These are phyloP conservation scores for Blakeslea trispora DNA, from an alignment of 371 early-diverging fungal genomes.

Conservation along the genomic window DNA sequence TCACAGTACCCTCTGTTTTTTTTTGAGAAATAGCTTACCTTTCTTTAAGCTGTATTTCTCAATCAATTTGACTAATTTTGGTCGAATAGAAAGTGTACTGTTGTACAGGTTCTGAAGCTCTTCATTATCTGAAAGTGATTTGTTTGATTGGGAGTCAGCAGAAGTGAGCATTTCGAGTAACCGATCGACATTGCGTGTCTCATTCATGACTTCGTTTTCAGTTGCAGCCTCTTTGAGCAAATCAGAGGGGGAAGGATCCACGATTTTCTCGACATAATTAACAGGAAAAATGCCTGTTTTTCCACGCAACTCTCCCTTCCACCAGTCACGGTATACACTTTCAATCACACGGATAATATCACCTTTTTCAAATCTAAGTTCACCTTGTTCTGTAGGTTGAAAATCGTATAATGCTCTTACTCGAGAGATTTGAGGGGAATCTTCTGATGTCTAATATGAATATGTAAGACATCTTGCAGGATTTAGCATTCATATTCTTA, in stretches of 20 bases:
- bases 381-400: slow-evolving; percentile 79
- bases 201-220: slow-evolving; percentile 73
- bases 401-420: slow-evolving; percentile 89
- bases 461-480: no score
- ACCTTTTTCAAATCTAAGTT: slow-evolving; percentile 77
- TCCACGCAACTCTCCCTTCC: slow-evolving; percentile 81
- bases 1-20: no score
- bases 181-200: slow-evolving; percentile 76
- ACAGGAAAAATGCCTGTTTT: slow-evolving; percentile 85
- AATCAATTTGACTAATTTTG: slow-evolving; percentile 77
- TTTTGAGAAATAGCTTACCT: slow-evolving; percentile 59
- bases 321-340: slow-evolving; percentile 89
- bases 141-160: slow-evolving; percentile 72
- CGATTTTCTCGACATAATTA: slow-evolving; percentile 78
- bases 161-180: slow-evolving; percentile 73
- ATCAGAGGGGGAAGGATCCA: slow-evolving; percentile 62
- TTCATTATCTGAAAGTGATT: slow-evolving; percentile 88
- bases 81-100: slow-evolving; percentile 70
- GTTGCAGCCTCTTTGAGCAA: slow-evolving; percentile 61
- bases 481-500: no score
- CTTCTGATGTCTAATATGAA: neutral
- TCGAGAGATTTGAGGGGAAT: slow-evolving; percentile 57
- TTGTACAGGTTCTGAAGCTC: slow-evolving; percentile 78
- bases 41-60: slow-evolving; percentile 79
- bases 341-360: slow-evolving; percentile 84